Evolutionary conservation across 495 filamentous ascomycete species (phyloP).

Genomic region (Xanthoparmelia taractica): DNA sequence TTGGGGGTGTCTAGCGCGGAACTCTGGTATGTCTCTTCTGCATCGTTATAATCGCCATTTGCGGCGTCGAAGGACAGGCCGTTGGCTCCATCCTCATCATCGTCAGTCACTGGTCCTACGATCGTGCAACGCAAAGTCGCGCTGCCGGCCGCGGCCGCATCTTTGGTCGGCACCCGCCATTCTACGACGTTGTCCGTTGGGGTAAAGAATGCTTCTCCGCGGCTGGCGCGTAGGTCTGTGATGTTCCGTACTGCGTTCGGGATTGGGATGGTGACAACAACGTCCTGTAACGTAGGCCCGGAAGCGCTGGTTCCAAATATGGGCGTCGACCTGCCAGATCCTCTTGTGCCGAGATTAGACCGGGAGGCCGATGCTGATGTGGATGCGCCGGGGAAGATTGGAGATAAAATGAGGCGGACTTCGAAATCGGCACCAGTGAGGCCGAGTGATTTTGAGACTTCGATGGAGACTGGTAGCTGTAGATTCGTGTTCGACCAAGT

Average conservation of each 20-base stretch:
- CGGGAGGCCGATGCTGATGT: constrained; percentile 31
- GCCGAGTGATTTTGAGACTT: constrained; percentile 74
- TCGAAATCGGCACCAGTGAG: constrained; percentile 75
- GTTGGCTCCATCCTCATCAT: constrained; percentile 46
- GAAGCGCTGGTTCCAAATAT: constrained; percentile 48
- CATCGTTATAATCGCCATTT: constrained; percentile 46
- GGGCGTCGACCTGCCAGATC: constrained; percentile 51
- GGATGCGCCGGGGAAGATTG: constrained; percentile 45
- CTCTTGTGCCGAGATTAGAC: constrained; percentile 31
- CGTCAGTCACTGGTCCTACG: constrained; percentile 54
- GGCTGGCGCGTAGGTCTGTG: constrained; percentile 72
- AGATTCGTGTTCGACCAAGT: constrained; percentile 51
- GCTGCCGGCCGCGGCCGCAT: constrained; percentile 52
- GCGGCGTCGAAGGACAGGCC: constrained; percentile 43
- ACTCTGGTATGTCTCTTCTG: constrained; percentile 27
- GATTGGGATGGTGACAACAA: constrained; percentile 74
- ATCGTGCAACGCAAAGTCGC: constrained; percentile 76
- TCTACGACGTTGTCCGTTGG: constrained; percentile 64
- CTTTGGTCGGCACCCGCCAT: constrained; percentile 74
- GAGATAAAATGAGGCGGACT: constrained; percentile 63
- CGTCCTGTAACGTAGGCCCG: constrained; percentile 64
- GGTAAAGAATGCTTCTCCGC: constrained; percentile 75
- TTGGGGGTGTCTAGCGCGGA: constrained; percentile 17
- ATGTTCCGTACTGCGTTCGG: constrained; percentile 76
- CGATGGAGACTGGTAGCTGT: constrained; percentile 71